phyloP scores from a whole-genome alignment of 2,329 filamentous ascomycete species.

The Coniosporium tulheliwenetii region DNA sequence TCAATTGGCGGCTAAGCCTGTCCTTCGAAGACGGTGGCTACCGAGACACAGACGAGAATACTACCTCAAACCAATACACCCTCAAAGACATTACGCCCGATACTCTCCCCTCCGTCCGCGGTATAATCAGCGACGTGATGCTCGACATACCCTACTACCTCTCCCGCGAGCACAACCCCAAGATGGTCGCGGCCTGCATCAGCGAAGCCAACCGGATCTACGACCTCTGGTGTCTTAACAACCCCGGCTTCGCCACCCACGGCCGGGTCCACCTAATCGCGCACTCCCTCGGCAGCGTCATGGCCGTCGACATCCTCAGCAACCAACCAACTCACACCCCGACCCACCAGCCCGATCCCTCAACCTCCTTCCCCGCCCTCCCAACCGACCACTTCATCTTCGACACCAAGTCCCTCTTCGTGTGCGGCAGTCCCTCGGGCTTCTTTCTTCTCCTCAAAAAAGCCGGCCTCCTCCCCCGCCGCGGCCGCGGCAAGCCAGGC shows the following conservation, averaged over 20 bases:
- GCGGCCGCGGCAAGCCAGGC: constrained; percentile 58
- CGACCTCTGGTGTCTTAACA: constrained; percentile 84
- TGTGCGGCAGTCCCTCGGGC: constrained; percentile 76
- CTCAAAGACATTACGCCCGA: constrained; percentile 85
- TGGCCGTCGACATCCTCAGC: constrained; percentile 84
- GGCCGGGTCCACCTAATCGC: constrained; percentile 86
- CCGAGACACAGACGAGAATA: constrained; percentile 38
- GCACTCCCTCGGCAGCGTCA: constrained; percentile 85
- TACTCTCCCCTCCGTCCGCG: constrained; percentile 77
- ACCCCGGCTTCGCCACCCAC: constrained; percentile 64
- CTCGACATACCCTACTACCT: constrained; percentile 97
- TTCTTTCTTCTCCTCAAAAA: constrained; percentile 84
- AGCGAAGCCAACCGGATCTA: constrained; percentile 93
- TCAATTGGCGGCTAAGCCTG: constrained; percentile 86
- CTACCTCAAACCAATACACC: constrained; percentile 44
- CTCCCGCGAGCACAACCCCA: constrained; percentile 75
- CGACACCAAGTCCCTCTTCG: constrained; percentile 76
- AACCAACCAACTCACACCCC: constrained; percentile 54
- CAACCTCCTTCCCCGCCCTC: constrained; percentile 30
- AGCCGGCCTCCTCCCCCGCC: constrained; percentile 56
- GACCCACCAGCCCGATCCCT: constrained; percentile 13
- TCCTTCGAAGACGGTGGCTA: constrained; percentile 67
- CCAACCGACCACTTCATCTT: constrained; percentile 58
- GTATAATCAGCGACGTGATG: constrained; percentile 94
- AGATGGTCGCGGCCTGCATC: constrained; percentile 83